Evolutionary conservation across 73 alveolate species (phyloP), one percentile per base, ranked within the genome.

Genomic region (Durusdinium trenchii): DNA sequence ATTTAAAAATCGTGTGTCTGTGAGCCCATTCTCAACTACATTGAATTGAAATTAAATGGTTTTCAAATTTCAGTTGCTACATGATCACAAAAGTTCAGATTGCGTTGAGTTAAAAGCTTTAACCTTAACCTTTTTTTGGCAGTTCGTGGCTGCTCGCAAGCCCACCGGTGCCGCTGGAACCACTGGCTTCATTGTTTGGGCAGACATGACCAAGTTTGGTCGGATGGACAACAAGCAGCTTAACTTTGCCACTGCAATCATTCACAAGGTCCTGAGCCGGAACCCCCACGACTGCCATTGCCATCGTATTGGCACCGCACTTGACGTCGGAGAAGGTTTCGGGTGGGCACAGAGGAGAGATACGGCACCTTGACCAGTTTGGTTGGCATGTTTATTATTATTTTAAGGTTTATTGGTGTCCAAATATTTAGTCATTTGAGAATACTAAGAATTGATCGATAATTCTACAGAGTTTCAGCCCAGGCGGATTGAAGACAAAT

Each of bases 81-180:
- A 35, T 6, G 32, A 4, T 7, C 47, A 35, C 23, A 14, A 35
- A 62, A 62, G 9, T 14, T 5, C 5, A 23, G 5, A 12, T 14
- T 62, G 9, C 20, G 9, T 7, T 62, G 16, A 62, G 43, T 40
- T 4, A 9, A 12, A 23, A 23, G 32, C 5, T 7, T 12, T 62
- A 35, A 35, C 38, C 42, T 4, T 40, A 62, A 12, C 9, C 32
- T 62, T 62, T 23, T 7, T 23, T 23, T 12, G 38, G 60, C 87
- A 81, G 71, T 47, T 81, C 91, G 12, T 81, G 26, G 91, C 91
- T n/a, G 91, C 91, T 81, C 91, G 91, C 64, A 81, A 81, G 91
- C 43, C 71, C 35, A 0, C 91, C 28, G n/a, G 30, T 81, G 91
- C 71, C 46, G 71, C 91, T 30, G 50, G 71, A 0, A 46, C 36